Conservation (phyloP, 208 protist species). For the Trypanosoma platydactyli region DNA sequence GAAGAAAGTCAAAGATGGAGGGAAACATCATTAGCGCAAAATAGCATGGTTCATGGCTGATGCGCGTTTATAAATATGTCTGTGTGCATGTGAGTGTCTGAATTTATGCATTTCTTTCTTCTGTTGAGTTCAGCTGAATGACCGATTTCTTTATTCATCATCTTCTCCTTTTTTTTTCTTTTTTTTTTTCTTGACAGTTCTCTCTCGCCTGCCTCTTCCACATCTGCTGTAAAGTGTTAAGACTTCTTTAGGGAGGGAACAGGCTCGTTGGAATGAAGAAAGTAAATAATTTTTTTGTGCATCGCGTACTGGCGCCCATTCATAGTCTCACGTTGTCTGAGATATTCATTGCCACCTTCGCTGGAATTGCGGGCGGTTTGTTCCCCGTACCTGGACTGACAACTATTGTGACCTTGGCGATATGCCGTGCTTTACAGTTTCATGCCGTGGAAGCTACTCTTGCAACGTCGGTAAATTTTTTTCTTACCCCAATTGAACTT, state of each 20-base stretch:
- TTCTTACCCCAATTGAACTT: constrained; percentile 52
- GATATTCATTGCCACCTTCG: constrained; percentile 26
- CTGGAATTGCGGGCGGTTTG: constrained; percentile 48
- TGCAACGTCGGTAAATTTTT: constrained; percentile 39
- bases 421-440: constrained; percentile 24
- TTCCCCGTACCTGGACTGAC: constrained; percentile 62
- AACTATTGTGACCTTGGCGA: constrained; percentile 31
- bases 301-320: constrained; percentile 30
- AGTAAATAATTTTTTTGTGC: background rate
- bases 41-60: background rate
- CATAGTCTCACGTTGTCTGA: constrained; percentile 27
- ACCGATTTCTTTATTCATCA: background rate
- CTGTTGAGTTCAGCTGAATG: too few relatives aligned
- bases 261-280: constrained; percentile 2
- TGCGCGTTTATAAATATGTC: background rate
- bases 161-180: constrained; percentile 19
- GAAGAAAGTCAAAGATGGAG: constrained; percentile 49
- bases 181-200: constrained; percentile 15
- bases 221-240: background rate
- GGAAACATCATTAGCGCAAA: constrained; percentile 32
- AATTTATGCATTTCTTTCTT: background rate
- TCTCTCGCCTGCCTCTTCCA: constrained; percentile 6
- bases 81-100: background rate
- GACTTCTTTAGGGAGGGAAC: background rate
- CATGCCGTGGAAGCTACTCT: constrained; percentile 30